phyloP scores from a whole-genome alignment of 2,329 filamentous ascomycete species.

The Beauveria rudraprayagi region DNA sequence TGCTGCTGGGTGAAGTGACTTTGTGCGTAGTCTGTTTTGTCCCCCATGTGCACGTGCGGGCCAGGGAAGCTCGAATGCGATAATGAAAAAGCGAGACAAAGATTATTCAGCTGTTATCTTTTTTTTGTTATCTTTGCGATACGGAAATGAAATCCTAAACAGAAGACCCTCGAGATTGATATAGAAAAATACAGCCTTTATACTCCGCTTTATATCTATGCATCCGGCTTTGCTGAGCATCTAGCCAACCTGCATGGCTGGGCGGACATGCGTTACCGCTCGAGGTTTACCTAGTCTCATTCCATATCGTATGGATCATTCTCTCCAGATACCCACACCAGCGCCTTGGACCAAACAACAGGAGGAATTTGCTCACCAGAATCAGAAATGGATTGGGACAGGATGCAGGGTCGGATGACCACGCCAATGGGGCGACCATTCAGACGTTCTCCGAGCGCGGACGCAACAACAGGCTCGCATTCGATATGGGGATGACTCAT shows the following conservation, averaged over 20 bases:
- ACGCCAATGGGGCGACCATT: background rate
- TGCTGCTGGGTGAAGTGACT: no score
- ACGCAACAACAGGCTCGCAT: background rate
- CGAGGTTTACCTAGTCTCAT: background rate
- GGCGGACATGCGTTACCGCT: background rate
- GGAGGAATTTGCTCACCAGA: background rate
- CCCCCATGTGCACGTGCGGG: no score
- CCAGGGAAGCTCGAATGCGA: background rate
- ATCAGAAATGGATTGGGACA: background rate
- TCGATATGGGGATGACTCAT: background rate
- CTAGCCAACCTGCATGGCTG: background rate
- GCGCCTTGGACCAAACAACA: constrained; percentile 4
- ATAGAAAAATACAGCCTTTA: no score
- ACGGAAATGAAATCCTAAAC: background rate
- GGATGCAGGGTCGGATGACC: background rate
- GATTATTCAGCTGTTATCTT: background rate
- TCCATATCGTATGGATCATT: background rate
- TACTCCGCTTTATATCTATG: no score
- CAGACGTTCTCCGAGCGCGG: background rate
- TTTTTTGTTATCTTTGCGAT: background rate
- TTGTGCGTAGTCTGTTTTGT: no score
- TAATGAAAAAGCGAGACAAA: background rate
- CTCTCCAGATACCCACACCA: background rate
- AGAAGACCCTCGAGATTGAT: no score
- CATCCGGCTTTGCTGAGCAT: background rate